Conservation (phyloP, 2,329 filamentous ascomycete species). For the Fusarium buxicola region DNA sequence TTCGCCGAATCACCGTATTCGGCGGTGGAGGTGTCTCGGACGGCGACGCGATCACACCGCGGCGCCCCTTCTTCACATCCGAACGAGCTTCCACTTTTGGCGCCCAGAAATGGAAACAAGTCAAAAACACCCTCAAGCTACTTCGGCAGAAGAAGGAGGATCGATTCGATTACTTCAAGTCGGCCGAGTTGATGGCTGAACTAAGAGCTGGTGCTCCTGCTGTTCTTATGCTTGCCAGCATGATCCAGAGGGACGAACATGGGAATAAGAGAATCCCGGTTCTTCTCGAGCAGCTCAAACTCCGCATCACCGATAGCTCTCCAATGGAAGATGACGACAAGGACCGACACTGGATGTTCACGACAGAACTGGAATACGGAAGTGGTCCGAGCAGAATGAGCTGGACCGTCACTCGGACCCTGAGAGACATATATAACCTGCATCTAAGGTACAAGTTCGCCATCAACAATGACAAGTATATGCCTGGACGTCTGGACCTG, state of each 20-base stretch:
- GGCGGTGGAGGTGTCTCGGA: slow-evolving; percentile 74
- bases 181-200: slow-evolving; percentile 95
- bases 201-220: slow-evolving; percentile 92
- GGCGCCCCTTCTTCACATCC: slow-evolving; percentile 67
- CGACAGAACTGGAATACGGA: slow-evolving; percentile 94
- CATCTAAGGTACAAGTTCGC: slow-evolving; percentile 94
- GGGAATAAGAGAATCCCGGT: slow-evolving; percentile 96
- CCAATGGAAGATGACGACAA: slow-evolving; percentile 72
- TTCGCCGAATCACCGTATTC: slow-evolving; percentile 74
- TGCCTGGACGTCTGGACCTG: slow-evolving; percentile 73
- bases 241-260: slow-evolving; percentile 97
- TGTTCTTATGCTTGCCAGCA: slow-evolving; percentile 92
- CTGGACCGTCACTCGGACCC: slow-evolving; percentile 89
- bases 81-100: slow-evolving; percentile 79
- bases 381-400: slow-evolving; percentile 96
- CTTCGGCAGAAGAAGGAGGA: slow-evolving; percentile 87
- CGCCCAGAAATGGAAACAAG: slow-evolving; percentile 89
- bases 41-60: slow-evolving; percentile 68
- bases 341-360: slow-evolving; percentile 84
- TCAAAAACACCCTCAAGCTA: slow-evolving; percentile 88
- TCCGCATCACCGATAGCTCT: slow-evolving; percentile 84
- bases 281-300: slow-evolving; percentile 91
- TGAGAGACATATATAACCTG: slow-evolving; percentile 90
- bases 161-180: slow-evolving; percentile 92
- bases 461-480: slow-evolving; percentile 84